Conservation (phyloP, 176 grass and related monocot genomes). For the Juncus effusus region DNA sequence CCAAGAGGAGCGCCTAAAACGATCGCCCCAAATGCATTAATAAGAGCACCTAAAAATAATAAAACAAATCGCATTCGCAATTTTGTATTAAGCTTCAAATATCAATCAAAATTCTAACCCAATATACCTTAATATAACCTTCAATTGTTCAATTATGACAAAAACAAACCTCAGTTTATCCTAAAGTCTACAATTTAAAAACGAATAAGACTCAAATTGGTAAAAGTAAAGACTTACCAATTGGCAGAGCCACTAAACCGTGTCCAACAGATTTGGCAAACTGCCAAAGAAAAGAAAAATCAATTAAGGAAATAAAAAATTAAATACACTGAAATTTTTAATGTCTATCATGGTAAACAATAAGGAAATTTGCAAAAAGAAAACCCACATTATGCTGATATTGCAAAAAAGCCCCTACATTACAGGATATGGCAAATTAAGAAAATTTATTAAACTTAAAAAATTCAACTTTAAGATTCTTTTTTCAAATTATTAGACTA, state of each 20-base stretch:
- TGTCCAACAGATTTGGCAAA: slow-evolving; percentile 43
- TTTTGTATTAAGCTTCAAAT: background rate
- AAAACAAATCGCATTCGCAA: slow-evolving; percentile 8
- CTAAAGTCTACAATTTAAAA: no score
- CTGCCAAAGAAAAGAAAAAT: slow-evolving; percentile 38
- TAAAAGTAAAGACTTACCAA: slow-evolving; percentile 42
- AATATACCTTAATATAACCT: no score
- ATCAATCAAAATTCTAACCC: slow-evolving; percentile 14
- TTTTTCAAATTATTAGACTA: no score
- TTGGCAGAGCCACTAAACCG: slow-evolving; percentile 55
- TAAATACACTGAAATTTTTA: no score
- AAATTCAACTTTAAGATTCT: no score
- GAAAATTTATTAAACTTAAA: no score
- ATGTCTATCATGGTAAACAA: no score
- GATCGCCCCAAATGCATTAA: slow-evolving; percentile 95
- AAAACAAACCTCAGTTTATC: no score
- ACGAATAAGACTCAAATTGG: background rate
- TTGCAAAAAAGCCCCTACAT: background rate
- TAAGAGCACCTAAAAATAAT: slow-evolving; percentile 50
- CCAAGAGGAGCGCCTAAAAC: slow-evolving; percentile 85
- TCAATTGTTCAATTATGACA: no score
- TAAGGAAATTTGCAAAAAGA: no score
- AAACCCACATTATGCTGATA: no score
- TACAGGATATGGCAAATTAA: background rate
- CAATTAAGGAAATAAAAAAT: background rate